Evolutionary conservation across 257 asterid genomes (phyloP).

Genomic region (Nicotiana attenuata): DNA sequence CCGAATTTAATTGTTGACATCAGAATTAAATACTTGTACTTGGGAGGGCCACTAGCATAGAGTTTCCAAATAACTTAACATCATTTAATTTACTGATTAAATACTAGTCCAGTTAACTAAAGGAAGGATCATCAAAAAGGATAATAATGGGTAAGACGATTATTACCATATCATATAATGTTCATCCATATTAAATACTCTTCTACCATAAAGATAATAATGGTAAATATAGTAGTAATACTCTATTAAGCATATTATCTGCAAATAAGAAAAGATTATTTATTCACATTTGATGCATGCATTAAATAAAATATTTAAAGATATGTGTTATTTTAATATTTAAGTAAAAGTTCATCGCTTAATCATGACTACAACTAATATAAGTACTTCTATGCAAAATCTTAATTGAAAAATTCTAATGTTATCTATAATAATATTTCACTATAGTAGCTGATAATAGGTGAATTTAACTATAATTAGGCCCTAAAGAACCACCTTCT

Average conservation of each 20-base stretch:
- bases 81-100: background rate
- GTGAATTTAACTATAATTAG: too few species aligned
- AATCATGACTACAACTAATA: background rate
- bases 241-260: too few species aligned
- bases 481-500: too few species aligned
- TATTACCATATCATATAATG: background rate
- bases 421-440: too few species aligned
- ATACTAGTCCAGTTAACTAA: background rate
- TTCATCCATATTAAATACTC: background rate
- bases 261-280: too few species aligned
- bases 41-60: background rate
- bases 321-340: background rate
- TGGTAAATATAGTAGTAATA: too few species aligned
- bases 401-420: background rate
- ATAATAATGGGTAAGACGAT: too few species aligned
- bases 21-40: background rate
- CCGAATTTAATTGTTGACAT: background rate
- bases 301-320: background rate
- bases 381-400: background rate
- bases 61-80: background rate
- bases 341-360: background rate
- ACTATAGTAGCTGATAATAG: too few species aligned
- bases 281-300: too few species aligned
- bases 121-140: background rate
- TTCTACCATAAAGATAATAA: background rate